phyloP scores from a whole-genome alignment of 2,329 filamentous ascomycete genomes.

The Niveomyces coronatus region DNA sequence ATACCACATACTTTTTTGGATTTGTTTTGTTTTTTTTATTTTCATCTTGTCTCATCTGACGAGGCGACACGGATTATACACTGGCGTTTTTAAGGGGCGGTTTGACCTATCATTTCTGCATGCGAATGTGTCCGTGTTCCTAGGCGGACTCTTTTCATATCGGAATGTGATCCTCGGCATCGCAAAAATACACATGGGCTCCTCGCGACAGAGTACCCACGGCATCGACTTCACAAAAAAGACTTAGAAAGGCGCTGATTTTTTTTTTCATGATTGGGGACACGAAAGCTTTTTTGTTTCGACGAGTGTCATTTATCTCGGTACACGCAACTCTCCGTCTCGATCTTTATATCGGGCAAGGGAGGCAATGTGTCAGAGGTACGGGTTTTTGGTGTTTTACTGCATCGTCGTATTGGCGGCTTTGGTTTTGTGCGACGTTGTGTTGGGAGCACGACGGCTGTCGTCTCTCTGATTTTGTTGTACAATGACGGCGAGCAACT shows the following conservation, averaged over 20 bases:
- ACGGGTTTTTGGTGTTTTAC: constrained; percentile 19
- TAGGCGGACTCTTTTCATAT: constrained; percentile 18
- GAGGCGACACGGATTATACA: constrained; percentile 33
- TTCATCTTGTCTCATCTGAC: constrained; percentile 22
- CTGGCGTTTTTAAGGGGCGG: constrained; percentile 18
- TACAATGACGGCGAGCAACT: constrained; percentile 11
- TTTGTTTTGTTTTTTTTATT: constrained; percentile 19
- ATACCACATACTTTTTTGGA: constrained; percentile 34
- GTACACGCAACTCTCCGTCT: no score
- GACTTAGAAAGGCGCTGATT: constrained; percentile 32
- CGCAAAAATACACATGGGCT: constrained; percentile 9
- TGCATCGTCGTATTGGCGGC: constrained; percentile 7
- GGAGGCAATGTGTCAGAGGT: constrained; percentile 23
- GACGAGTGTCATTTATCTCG: no score
- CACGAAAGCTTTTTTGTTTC: constrained; percentile 12
- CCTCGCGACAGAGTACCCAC: constrained; percentile 34
- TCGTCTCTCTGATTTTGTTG: constrained; percentile 16
- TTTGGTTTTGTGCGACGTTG: constrained; percentile 18
- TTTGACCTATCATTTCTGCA: constrained; percentile 16
- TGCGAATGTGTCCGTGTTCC: constrained; percentile 21
- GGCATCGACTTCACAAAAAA: constrained; percentile 37
- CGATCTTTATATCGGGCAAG: no score
- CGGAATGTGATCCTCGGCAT: constrained; percentile 2
- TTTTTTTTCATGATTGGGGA: constrained; percentile 23
- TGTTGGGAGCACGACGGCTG: constrained; percentile 19